These are phyloP conservation scores for Daldinia grandis DNA, from an alignment of 495 filamentous ascomycete species.

Conservation along the genomic window DNA sequence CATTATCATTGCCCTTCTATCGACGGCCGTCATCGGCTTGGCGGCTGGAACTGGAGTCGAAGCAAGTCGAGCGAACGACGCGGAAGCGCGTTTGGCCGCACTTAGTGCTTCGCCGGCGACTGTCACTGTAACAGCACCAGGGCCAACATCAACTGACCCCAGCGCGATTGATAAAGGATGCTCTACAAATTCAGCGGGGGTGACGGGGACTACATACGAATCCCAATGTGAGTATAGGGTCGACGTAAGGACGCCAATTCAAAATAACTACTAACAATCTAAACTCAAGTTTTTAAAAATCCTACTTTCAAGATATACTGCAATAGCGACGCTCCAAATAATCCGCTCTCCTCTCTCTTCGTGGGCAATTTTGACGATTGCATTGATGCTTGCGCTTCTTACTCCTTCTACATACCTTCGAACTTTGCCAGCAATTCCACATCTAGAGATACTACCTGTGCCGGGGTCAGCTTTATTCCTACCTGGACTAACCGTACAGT, in stretches of 20 bases:
- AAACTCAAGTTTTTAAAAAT: conserved; percentile 44
- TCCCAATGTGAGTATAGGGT: conserved; percentile 37
- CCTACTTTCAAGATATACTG: conserved; percentile 52
- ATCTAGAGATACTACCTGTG: conserved; percentile 48
- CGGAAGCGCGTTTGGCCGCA: conserved; percentile 41
- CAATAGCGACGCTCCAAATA: conserved; percentile 47
- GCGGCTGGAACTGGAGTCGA: conserved; percentile 55
- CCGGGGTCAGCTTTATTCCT: conserved; percentile 55
- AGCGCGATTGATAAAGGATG: conserved; percentile 51
- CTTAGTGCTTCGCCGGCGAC: conserved; percentile 38
- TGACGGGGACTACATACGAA: conserved; percentile 44
- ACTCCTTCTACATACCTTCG: conserved; percentile 46
- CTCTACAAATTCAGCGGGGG: conserved; percentile 38
- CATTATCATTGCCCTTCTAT: conserved; percentile 51
- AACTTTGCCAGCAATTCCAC: conserved; percentile 37
- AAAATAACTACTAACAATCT: conserved; percentile 6
- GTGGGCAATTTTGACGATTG: conserved; percentile 53
- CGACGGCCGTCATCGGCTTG: conserved; percentile 54
- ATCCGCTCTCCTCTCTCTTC: conserved; percentile 50
- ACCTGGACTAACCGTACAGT: conserved; percentile 50
- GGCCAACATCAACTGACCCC: conserved; percentile 24
- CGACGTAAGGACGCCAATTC: background rate
- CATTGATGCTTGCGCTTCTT: conserved; percentile 59
- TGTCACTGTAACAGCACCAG: conserved; percentile 34
- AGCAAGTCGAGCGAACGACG: conserved; percentile 50